Evolutionary conservation across 1,284 basidiomycete genomes (phyloP).

Genomic region (Moniliophthora roreri): DNA sequence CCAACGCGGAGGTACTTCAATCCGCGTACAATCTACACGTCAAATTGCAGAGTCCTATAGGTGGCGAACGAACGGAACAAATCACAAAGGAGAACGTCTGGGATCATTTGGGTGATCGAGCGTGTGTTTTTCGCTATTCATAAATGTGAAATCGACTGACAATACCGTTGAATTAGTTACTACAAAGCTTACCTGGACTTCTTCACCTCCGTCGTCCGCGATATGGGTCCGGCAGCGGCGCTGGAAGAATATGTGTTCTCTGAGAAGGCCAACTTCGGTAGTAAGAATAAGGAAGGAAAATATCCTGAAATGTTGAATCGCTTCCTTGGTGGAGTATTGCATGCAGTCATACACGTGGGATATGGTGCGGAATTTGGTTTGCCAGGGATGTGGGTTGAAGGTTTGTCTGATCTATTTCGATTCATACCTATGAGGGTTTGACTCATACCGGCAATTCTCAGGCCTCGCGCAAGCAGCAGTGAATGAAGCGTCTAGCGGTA

Average conservation of each 20-base stretch:
- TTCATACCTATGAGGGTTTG: background rate
- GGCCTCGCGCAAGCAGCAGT: conserved; percentile 46
- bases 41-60: conserved; percentile 33
- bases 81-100: conserved; percentile 46
- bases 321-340: conserved; percentile 56
- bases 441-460: conserved; percentile 16
- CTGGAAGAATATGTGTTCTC: conserved; percentile 63
- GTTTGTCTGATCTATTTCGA: conserved; percentile 27
- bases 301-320: conserved; percentile 62
- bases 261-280: conserved; percentile 44
- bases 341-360: conserved; percentile 65
- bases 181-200: conserved; percentile 56
- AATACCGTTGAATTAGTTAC: conserved; percentile 33
- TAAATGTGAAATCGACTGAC: conserved; percentile 17
- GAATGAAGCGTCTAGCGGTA: conserved; percentile 25
- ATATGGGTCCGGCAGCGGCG: conserved; percentile 38
- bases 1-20: conserved; percentile 35
- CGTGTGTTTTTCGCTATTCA: conserved; percentile 27
- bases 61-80: conserved; percentile 36
- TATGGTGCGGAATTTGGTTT: conserved; percentile 66
- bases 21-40: conserved; percentile 43
- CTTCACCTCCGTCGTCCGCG: conserved; percentile 46
- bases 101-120: conserved; percentile 47
- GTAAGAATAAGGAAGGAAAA: conserved; percentile 22
- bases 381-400: conserved; percentile 64